phyloP scores from a whole-genome alignment of 805 yeast species.

The Hanseniaspora clermontiae region DNA sequence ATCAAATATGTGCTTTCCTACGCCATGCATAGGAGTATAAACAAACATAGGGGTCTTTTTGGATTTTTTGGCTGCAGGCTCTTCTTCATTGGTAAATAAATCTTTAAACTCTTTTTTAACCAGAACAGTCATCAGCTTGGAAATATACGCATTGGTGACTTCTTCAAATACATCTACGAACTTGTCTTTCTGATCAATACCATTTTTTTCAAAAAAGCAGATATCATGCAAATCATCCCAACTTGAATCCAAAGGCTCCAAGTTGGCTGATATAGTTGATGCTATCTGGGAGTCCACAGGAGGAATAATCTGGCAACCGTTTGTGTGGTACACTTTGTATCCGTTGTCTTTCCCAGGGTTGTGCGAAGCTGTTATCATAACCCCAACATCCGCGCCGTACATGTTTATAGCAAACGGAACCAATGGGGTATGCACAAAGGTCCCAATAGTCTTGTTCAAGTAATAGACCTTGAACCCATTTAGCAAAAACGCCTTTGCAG shows the following conservation, averaged over 20 bases:
- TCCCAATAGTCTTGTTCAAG: constrained; percentile 30
- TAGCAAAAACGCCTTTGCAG: constrained; percentile 60
- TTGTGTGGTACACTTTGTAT: constrained; percentile 82
- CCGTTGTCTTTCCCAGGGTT: constrained; percentile 83
- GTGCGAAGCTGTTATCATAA: constrained; percentile 88
- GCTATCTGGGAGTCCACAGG: constrained; percentile 79
- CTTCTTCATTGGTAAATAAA: neutral
- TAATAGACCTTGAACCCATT: constrained; percentile 60
- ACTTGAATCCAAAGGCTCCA: constrained; percentile 33
- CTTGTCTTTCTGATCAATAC: constrained; percentile 24
- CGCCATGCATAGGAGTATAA: constrained; percentile 95
- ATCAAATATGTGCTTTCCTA: constrained; percentile 55
- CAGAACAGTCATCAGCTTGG: constrained; percentile 26
- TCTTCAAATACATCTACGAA: constrained; percentile 31
- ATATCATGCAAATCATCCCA: constrained; percentile 29
- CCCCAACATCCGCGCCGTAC: constrained; percentile 58
- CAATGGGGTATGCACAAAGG: constrained; percentile 67
- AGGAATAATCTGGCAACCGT: constrained; percentile 92
- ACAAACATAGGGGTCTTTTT: constrained; percentile 37
- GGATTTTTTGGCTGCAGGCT: neutral
- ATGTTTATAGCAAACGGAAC: constrained; percentile 77
- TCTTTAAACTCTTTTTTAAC: constrained; percentile 19
- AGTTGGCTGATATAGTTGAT: constrained; percentile 42
- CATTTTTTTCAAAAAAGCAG: constrained; percentile 14
- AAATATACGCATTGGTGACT: constrained; percentile 33